These are phyloP conservation scores for Solanum medicagineum DNA, from an alignment of 257 asterid genomes.

Conservation along the genomic window DNA sequence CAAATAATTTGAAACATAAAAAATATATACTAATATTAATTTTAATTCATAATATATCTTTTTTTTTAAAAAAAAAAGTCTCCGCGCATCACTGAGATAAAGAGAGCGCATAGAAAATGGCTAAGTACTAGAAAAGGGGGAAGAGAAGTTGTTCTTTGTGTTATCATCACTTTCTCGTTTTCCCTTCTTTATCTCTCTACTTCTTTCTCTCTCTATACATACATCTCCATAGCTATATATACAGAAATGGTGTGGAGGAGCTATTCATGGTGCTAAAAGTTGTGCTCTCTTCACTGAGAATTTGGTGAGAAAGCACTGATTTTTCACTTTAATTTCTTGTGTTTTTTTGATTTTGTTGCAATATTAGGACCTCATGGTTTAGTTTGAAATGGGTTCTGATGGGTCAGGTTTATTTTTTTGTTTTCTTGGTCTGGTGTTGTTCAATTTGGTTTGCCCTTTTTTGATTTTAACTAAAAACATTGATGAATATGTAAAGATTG, in stretches of 20 bases:
- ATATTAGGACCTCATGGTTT: neutral
- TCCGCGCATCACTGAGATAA: neutral
- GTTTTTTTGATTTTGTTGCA: neutral
- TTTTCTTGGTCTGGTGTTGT: neutral
- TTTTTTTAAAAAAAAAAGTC: neutral
- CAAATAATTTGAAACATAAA: neutral
- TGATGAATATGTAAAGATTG: neutral
- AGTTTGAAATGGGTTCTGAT: neutral
- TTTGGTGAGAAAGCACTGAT: neutral
- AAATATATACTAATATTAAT: neutral
- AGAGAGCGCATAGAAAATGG: slow-evolving; percentile 56
- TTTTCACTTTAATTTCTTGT: neutral
- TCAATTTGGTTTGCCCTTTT: neutral
- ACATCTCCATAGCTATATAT: neutral
- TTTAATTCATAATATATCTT: neutral
- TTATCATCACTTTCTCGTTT: slow-evolving; percentile 15
- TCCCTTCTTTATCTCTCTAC: slow-evolving; percentile 15
- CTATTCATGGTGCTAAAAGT: neutral
- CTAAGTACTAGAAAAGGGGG: slow-evolving; percentile 23
- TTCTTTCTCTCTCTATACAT: slow-evolving; percentile 5
- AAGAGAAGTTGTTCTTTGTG: neutral
- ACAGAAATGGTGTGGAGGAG: neutral
- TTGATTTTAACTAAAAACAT: neutral
- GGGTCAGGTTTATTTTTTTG: neutral
- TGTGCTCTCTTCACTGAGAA: neutral